A percentile compares a stretch with the other conserved stretches of the same genome.
Evolutionary conservation across 2,329 filamentous ascomycete species (phyloP).

Genomic region (Botryotinia calthae): DNA sequence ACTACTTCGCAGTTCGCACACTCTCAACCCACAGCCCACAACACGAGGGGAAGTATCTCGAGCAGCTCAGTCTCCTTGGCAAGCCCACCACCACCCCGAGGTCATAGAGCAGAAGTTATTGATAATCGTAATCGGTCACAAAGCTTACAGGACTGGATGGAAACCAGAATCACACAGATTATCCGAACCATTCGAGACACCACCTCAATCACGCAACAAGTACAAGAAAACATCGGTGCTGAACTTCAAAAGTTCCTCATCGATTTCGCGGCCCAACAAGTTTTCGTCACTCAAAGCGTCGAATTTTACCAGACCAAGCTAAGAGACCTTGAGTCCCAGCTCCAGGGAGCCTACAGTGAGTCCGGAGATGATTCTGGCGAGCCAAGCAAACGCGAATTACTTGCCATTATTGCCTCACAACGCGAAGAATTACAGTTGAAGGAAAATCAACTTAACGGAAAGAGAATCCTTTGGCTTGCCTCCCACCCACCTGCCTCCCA

Average conservation of each 20-base stretch:
- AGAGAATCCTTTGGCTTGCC: slow-evolving; percentile 17
- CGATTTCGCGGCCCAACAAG: slow-evolving; percentile 12
- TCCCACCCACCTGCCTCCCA: slow-evolving; percentile 16
- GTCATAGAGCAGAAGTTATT: background rate
- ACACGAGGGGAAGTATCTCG: background rate
- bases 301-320: background rate
- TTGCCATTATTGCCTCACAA: background rate
- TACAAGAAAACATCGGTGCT: slow-evolving; percentile 2
- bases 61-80: background rate
- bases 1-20: slow-evolving; percentile 2
- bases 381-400: background rate
- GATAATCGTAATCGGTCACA: background rate
- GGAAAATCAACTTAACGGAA: slow-evolving; percentile 17
- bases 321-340: slow-evolving; percentile 3
- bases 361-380: background rate
- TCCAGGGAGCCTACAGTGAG: background rate
- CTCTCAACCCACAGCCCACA: background rate
- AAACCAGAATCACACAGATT: slow-evolving; percentile 1
- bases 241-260: slow-evolving; percentile 8
- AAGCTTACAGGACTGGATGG: slow-evolving; percentile 5
- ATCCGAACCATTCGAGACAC: background rate
- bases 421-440: slow-evolving; percentile 18
- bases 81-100: background rate
- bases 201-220: background rate
- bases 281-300: slow-evolving; percentile 7